Percentiles rank a stretch among this genome's conserved stretches.
These are phyloP conservation scores for Diutina neorugosa DNA, from an alignment of 1,139 yeast species.

Conservation along the genomic window DNA sequence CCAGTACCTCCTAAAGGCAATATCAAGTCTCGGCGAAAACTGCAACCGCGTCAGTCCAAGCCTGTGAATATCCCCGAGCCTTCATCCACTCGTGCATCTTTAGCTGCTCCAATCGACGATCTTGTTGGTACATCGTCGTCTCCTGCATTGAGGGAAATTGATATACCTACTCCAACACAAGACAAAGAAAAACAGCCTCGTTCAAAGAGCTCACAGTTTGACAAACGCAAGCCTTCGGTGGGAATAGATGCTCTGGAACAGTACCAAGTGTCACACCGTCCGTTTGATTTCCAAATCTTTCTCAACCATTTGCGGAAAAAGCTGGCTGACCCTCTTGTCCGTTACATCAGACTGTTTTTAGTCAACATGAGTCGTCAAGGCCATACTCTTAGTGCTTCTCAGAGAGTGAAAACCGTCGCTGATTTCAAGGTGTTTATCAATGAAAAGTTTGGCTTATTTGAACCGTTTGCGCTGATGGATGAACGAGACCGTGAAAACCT, in stretches of 20 bases:
- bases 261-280: constrained; percentile 4
- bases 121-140: neutral
- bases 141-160: neutral
- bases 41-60: neutral
- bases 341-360: constrained; percentile 73
- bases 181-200: neutral
- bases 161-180: neutral
- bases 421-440: constrained; percentile 68
- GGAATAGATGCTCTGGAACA: neutral
- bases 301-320: constrained; percentile 58
- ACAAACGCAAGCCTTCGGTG: neutral
- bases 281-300: constrained; percentile 75
- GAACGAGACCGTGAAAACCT: constrained; percentile 56
- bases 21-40: neutral
- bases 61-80: neutral
- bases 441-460: constrained; percentile 49
- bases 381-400: constrained; percentile 52
- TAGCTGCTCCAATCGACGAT: neutral
- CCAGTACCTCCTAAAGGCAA: neutral
- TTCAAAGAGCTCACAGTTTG: neutral
- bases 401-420: constrained; percentile 61
- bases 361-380: constrained; percentile 60
- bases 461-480: constrained; percentile 64
- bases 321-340: constrained; percentile 80
- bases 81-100: neutral